Percentiles rank a stretch among this genome's conserved stretches.
Conservation (phyloP, 2,329 filamentous ascomycete genomes). For the Akanthomyces lecanii region DNA sequence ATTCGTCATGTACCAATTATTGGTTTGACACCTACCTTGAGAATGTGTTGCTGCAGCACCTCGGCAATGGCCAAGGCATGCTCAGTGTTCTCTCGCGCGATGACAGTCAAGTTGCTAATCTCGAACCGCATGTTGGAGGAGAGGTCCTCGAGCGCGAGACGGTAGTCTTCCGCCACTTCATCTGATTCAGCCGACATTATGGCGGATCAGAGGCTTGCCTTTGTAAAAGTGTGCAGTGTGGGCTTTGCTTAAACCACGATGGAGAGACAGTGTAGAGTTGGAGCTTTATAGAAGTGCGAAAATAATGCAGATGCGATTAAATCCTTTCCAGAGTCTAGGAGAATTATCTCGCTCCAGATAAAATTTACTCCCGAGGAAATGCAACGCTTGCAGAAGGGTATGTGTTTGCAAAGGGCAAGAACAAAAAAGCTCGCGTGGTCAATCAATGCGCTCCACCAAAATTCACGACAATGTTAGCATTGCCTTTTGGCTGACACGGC, state of each 20-base stretch:
- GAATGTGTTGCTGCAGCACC: constrained; percentile 87
- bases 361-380: constrained; percentile 4
- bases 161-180: constrained; percentile 93
- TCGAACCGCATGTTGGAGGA: constrained; percentile 88
- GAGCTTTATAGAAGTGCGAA: background rate
- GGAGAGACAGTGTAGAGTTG: background rate
- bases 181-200: constrained; percentile 57
- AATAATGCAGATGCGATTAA: background rate
- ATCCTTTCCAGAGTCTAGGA: background rate
- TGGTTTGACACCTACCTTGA: constrained; percentile 67
- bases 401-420: background rate
- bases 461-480: constrained; percentile 13
- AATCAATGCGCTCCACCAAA: constrained; percentile 14
- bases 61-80: constrained; percentile 90
- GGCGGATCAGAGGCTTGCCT: constrained; percentile 2
- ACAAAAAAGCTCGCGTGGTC: constrained; percentile 7
- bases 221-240: background rate
- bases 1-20: background rate
- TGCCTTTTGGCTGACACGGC: constrained; percentile 11
- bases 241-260: background rate
- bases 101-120: constrained; percentile 95
- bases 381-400: background rate
- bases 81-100: constrained; percentile 95
- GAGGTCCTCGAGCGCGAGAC: constrained; percentile 86
- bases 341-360: background rate